Evolutionary conservation across 2,329 filamentous ascomycete species (phyloP).

Genomic region (Sclerotinia nivalis): DNA sequence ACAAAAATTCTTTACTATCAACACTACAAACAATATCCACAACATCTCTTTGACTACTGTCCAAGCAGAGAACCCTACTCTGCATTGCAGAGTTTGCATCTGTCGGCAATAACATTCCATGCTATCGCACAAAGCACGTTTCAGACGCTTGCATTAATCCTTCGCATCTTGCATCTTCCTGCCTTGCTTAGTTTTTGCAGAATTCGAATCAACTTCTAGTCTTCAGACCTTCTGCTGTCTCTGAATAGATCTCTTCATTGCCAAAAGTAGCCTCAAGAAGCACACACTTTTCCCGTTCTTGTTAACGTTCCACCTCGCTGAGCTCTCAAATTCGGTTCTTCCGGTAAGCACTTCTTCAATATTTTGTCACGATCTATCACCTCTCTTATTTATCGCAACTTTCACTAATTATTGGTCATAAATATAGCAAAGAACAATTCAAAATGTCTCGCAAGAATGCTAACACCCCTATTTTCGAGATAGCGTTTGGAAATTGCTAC

Average conservation of each 20-base stretch:
- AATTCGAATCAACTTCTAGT: neutral
- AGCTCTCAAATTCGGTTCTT: neutral
- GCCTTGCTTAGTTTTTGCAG: neutral
- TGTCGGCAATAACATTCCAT: neutral
- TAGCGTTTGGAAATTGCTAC: neutral
- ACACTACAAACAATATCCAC: neutral
- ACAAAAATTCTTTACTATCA: neutral
- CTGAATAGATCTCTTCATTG: neutral
- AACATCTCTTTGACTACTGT: neutral
- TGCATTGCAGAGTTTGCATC: neutral
- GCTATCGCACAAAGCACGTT: neutral
- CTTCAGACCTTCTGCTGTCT: neutral
- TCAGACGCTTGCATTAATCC: too few relatives aligned
- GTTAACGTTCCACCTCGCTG: neutral
- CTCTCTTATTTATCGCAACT: neutral
- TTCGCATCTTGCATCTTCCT: neutral
- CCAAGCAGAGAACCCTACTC: too few relatives aligned
- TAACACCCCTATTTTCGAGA: neutral
- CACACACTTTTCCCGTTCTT: neutral
- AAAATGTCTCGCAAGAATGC: neutral
- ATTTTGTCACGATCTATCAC: neutral
- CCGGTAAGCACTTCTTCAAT: neutral
- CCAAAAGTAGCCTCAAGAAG: neutral
- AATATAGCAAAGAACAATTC: neutral
- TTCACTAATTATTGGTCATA: neutral